Conservation (phyloP, 2,329 filamentous ascomycete genomes). For the Fusarium dlaminii region DNA sequence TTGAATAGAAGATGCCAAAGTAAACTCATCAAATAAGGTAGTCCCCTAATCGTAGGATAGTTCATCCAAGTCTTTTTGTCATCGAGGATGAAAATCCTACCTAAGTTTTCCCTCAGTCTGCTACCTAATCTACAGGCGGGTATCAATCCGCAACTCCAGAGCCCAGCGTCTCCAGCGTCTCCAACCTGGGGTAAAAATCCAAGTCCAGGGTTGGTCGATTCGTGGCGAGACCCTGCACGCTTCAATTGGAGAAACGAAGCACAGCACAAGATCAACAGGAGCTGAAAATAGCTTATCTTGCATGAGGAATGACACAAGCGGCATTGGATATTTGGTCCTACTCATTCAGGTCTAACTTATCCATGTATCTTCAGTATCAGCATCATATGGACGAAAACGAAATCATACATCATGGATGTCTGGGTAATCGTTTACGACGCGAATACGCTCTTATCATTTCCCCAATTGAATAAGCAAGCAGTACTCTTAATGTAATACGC, state of each 20-base stretch:
- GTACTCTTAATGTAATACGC: neutral
- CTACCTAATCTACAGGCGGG: neutral
- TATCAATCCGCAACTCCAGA: slow-evolving; percentile 1
- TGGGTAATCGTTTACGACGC: neutral
- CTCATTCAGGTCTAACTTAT: neutral
- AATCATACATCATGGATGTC: neutral
- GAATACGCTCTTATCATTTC: neutral
- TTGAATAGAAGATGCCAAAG: neutral
- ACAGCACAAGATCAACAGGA: slow-evolving; percentile 9
- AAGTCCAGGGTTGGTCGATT: slow-evolving; percentile 7
- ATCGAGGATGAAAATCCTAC: neutral
- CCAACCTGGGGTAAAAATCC: slow-evolving; percentile 28
- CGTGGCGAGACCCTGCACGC: slow-evolving; percentile 9
- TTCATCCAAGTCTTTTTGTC: neutral
- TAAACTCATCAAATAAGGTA: neutral
- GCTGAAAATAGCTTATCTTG: slow-evolving; percentile 1
- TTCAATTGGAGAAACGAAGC: slow-evolving; percentile 7
- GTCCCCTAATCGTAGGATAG: too few relatives aligned
- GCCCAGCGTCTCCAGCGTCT: neutral
- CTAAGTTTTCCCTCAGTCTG: neutral
- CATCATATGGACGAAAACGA: neutral
- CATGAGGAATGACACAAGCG: neutral
- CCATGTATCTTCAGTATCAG: neutral
- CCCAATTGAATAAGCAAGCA: neutral
- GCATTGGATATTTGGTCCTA: neutral